These are phyloP conservation scores for Halophytophthora polymorphica DNA, from an alignment of 352 stramenopile species.

Conservation along the genomic window DNA sequence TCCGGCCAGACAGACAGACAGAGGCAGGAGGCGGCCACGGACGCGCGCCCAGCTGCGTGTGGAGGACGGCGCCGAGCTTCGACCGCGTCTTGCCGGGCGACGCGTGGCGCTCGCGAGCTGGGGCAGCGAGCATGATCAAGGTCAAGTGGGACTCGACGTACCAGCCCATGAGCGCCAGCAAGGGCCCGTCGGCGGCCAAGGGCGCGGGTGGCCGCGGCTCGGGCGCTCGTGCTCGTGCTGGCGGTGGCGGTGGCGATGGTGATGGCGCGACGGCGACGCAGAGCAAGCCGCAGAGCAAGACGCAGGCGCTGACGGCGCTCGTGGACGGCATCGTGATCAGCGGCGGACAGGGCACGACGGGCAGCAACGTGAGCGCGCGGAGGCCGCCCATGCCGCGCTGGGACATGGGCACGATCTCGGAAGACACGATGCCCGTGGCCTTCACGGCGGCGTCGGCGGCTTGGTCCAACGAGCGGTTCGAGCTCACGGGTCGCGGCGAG, in stretches of 20 bases:
- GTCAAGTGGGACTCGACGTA: conserved; percentile 69
- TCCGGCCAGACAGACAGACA: no score
- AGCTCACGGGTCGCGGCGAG: conserved; percentile 51
- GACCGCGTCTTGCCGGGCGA: no score
- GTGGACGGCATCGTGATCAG: conserved; percentile 41
- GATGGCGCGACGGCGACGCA: no score
- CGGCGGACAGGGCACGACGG: conserved; percentile 11
- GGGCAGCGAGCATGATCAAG: conserved; percentile 68
- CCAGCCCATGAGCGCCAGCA: conserved; percentile 10
- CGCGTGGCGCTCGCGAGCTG: no score
- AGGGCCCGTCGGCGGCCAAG: background rate
- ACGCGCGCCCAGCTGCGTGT: no score
- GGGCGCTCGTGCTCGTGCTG: conserved; percentile 2
- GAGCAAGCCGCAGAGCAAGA: background rate
- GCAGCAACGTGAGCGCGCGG: conserved; percentile 9
- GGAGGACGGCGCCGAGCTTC: no score
- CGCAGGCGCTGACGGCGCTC: conserved; percentile 30
- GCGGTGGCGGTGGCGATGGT: conserved; percentile 4
- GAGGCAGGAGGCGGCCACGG: no score
- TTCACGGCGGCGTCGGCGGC: conserved; percentile 36
- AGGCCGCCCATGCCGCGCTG: conserved; percentile 29
- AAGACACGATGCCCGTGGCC: conserved; percentile 47
- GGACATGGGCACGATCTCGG: conserved; percentile 81
- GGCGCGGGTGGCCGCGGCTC: no score
- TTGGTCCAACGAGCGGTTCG: conserved; percentile 59